Base-by-base conservation (phyloP, 2,329 filamentous ascomycete genomes). In the Neopestalotiopsis sp. region DNA sequence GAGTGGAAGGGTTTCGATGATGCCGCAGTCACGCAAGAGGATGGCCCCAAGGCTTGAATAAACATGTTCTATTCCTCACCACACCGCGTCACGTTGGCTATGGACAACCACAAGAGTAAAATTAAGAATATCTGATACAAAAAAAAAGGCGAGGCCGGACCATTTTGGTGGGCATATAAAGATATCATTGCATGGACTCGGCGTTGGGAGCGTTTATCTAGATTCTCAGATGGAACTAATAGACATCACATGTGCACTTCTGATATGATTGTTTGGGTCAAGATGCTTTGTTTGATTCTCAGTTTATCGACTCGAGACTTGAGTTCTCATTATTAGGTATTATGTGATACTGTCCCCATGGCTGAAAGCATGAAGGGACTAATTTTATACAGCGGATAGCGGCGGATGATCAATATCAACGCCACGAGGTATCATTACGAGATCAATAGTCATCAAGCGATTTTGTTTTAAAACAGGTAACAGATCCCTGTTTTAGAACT, bases 401-500 rank as follows among this genome's bases (percentile, higher is more conserved):
- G 45, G 45, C 45, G 45, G 45, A 53, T 53, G 6, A 53, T 53
- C 17, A 20, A 53, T 53, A 61, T 61, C 58, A 17, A 32, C 58
- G 30, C 58, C 58, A 17, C 24, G 28, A 40, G 28, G 30, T 40
- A 32, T 61, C 58, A 61, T 61, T 61, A 40, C 28, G n/a, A 61
- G 14, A 32, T 32, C 58, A 32, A 61, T 32, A 32, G 30, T 40
- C 58, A 32, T 32, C 58, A 61, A 61, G 58, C 58, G 17, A 40
- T 5, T 38, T 38, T 40, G 17, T 34, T 9, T 4, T 5, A 40
- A 32, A 17, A 14, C n/a, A 34, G 34, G 57, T 12, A 34, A 12
- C 34, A 34, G 28, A 40, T 20, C 5, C 10, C 17, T 14, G 7
- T 14, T 49, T 20, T 59, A 94, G 69, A 95, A 81, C 88, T 96